Evolutionary conservation across 169 alveolate species (phyloP).

Genomic region (Besnoitia besnoiti): DNA sequence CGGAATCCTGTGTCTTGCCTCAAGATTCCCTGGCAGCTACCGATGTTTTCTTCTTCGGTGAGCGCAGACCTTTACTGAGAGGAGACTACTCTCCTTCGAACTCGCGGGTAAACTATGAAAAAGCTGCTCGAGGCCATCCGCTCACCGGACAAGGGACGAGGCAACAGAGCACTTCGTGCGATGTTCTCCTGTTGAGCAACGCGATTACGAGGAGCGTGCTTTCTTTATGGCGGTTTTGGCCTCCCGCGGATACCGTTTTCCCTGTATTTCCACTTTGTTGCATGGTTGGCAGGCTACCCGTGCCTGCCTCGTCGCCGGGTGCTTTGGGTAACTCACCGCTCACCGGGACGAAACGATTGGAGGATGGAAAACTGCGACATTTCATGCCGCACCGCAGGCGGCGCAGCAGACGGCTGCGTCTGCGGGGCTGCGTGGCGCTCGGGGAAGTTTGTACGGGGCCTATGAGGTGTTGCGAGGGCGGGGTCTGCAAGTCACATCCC

Average conservation of each 20-base stretch:
- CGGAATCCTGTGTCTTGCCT: no score
- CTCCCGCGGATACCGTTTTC: not conserved
- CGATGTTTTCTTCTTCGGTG: no score
- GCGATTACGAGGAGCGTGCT: not conserved
- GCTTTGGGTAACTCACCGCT: not conserved
- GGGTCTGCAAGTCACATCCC: not conserved
- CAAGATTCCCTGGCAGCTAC: no score
- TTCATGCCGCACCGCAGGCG: not conserved
- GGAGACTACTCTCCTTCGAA: no score
- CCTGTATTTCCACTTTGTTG: not conserved
- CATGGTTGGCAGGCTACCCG: not conserved
- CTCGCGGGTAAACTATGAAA: no score
- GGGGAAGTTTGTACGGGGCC: conserved; percentile 2
- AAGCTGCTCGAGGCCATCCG: no score
- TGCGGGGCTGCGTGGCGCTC: conserved; percentile 9
- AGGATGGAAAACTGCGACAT: no score
- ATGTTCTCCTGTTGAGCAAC: no score
- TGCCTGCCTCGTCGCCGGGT: not conserved
- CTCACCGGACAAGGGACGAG: no score
- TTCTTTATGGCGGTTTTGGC: not conserved
- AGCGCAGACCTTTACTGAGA: no score
- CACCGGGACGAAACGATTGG: no score
- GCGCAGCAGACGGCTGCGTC: not conserved
- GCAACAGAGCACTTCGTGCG: no score
- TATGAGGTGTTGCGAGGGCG: not conserved